These are phyloP conservation scores for Linum lewisii DNA, from an alignment of 345 rosid species.

Conservation along the genomic window DNA sequence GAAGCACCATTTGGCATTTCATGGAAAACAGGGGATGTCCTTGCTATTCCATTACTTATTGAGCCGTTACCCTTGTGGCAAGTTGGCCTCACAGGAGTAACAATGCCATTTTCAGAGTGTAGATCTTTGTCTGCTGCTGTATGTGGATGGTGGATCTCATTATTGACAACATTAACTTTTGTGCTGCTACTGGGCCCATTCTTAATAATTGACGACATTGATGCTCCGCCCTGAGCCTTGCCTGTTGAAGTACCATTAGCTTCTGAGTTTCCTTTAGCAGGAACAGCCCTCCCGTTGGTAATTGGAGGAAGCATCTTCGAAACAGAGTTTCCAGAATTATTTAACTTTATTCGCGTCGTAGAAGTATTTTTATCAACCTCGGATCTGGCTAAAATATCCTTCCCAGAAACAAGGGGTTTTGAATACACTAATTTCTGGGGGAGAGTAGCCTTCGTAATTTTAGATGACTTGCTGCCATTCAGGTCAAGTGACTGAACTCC, in stretches of 20 bases:
- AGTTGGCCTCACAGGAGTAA: slow-evolving; percentile 24
- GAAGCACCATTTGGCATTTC: slow-evolving; percentile 26
- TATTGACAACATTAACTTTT: slow-evolving; percentile 28
- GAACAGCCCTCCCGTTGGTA: slow-evolving; percentile 35
- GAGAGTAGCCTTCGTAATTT: slow-evolving; percentile 24
- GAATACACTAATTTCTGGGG: slow-evolving; percentile 26
- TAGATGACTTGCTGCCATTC: slow-evolving; percentile 26
- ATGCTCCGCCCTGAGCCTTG: slow-evolving; percentile 26
- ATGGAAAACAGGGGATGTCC: slow-evolving; percentile 19
- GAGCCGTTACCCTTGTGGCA: slow-evolving; percentile 26
- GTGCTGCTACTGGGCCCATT: slow-evolving; percentile 28
- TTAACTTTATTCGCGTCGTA: slow-evolving; percentile 41
- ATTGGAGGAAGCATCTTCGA: slow-evolving; percentile 36
- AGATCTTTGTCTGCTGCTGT: slow-evolving; percentile 28
- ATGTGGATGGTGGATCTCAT: slow-evolving; percentile 13
- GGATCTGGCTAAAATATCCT: slow-evolving; percentile 27
- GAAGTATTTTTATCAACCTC: slow-evolving; percentile 52
- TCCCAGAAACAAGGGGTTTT: slow-evolving; percentile 26
- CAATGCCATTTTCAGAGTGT: slow-evolving; percentile 11
- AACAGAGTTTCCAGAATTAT: slow-evolving; percentile 43
- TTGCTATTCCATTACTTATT: slow-evolving; percentile 13
- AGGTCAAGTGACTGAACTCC: not conserved
- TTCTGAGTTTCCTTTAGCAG: slow-evolving; percentile 32
- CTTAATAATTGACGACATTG: slow-evolving; percentile 15
- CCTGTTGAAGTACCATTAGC: slow-evolving; percentile 28